These are phyloP conservation scores for Neofusicoccum umdonicola DNA, from an alignment of 2,329 filamentous ascomycete genomes.

Conservation along the genomic window DNA sequence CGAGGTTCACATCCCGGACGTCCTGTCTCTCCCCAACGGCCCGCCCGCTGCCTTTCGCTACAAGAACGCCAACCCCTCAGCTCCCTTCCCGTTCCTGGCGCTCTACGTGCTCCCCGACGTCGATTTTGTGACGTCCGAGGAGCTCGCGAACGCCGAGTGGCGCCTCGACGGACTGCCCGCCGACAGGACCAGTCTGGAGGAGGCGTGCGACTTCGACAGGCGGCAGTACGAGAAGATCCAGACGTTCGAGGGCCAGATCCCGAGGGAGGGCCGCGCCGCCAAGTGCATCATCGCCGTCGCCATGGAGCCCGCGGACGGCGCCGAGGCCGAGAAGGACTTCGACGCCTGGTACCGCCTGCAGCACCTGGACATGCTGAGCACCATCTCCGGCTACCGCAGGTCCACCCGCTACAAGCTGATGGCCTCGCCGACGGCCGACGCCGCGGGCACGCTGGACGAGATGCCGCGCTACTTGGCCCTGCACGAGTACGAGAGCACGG, in stretches of 20 bases:
- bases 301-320: background rate
- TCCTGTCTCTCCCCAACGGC: constrained; percentile 13
- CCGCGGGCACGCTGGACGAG: constrained; percentile 5
- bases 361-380: constrained; percentile 23
- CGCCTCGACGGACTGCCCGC: background rate
- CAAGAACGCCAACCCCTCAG: constrained; percentile 6
- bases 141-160: background rate
- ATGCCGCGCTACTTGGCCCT: constrained; percentile 24
- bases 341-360: constrained; percentile 25
- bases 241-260: constrained; percentile 9
- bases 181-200: background rate
- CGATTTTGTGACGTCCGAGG: background rate
- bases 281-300: constrained; percentile 2
- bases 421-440: background rate
- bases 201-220: background rate
- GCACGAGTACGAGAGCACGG: constrained; percentile 27
- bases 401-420: constrained; percentile 19
- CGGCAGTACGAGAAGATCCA: constrained; percentile 8
- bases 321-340: constrained; percentile 21
- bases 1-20: constrained; percentile 6
- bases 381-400: constrained; percentile 19
- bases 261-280: background rate
- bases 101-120: background rate
- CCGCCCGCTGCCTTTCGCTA: constrained; percentile 16
- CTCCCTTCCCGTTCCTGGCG: background rate